A percentile compares a stretch with the other conserved stretches of the same genome.
Evolutionary conservation across 78 protist species (phyloP).

Genomic region (Goniomonas avonlea): DNA sequence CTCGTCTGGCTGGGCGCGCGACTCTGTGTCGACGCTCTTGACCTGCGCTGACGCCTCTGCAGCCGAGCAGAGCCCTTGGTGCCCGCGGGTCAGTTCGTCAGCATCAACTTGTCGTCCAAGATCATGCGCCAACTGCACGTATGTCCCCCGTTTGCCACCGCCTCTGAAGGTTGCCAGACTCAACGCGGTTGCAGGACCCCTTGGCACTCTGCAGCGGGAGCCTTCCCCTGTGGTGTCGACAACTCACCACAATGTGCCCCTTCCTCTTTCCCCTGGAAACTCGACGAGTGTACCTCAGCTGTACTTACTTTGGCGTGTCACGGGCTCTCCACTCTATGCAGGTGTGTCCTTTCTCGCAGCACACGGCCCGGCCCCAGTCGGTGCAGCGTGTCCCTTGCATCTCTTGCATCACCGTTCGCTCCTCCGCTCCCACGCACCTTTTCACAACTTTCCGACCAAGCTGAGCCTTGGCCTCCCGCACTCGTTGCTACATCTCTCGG

Average conservation of each 20-base stretch:
- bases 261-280: neutral
- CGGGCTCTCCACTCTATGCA: conserved; percentile 58
- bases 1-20: too few species aligned
- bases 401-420: too few species aligned
- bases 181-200: conserved; percentile 47
- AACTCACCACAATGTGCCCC: neutral
- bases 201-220: conserved; percentile 55
- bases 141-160: too few species aligned
- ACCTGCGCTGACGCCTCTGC: too few species aligned
- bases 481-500: too few species aligned
- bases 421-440: too few species aligned
- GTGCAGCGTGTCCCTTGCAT: too few species aligned
- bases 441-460: too few species aligned
- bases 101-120: conserved; percentile 56
- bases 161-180: neutral
- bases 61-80: too few species aligned
- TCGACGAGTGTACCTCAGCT: conserved; percentile 32
- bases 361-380: conserved; percentile 30
- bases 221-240: conserved; percentile 56
- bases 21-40: too few species aligned
- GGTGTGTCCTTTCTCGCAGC: conserved; percentile 26
- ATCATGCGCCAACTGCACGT: conserved; percentile 61
- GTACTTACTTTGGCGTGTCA: conserved; percentile 64
- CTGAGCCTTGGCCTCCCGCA: too few species aligned
- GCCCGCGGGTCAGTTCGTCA: conserved; percentile 25